Evolutionary conservation across 2,329 filamentous ascomycete species (phyloP), one percentile per base, ranked within the genome.

Genomic region (Aspergillus chevalieri): DNA sequence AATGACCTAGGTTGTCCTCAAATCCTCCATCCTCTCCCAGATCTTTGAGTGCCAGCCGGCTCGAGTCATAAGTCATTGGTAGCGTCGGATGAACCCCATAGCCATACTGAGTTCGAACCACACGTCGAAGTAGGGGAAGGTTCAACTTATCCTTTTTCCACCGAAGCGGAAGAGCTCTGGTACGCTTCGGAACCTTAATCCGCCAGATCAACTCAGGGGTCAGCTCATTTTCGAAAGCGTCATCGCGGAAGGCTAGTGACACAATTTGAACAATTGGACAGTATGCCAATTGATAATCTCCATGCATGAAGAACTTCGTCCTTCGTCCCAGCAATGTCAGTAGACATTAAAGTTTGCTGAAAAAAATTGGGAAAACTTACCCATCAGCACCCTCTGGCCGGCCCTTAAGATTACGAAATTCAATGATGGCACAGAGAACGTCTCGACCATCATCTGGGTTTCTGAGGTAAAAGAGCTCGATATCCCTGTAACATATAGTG

Each of bases 221-320:
- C 5, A 64, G 56, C 3, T 48, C 33, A 61, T 65, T 62, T 4
- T 46, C n/a, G 55, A 63, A 64, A 19, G 54, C 56, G 3, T 48
- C 22, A 54, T 65, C 54, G 1, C 51, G 47, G 43, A 63, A 65
- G 39, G 60, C 57, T 28, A 59, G 56, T 1, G 47, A 52, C 28
- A 62, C 47, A 3, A 64, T 65, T 47, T 65, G 43, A 42, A 52
- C 26, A 14, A 63, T 64, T 15, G 48, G 57, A 26, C 41, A 65
- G 51, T 63, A 64, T 54, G 43, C 59, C 14, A 65, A 28, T 55
- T 64, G 43, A 33, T 65, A 65, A 49, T 63, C 51, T 14, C 58
- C 22, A 28, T 65, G 17, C 17, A 17, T 17, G 17, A 17, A 17
- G 17, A 17, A 17, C 17, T 17, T 17, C 17, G 17, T 17, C 17